Base-by-base conservation (phyloP, 2,329 filamentous ascomycete species). In the Rosellinia necatrix region DNA sequence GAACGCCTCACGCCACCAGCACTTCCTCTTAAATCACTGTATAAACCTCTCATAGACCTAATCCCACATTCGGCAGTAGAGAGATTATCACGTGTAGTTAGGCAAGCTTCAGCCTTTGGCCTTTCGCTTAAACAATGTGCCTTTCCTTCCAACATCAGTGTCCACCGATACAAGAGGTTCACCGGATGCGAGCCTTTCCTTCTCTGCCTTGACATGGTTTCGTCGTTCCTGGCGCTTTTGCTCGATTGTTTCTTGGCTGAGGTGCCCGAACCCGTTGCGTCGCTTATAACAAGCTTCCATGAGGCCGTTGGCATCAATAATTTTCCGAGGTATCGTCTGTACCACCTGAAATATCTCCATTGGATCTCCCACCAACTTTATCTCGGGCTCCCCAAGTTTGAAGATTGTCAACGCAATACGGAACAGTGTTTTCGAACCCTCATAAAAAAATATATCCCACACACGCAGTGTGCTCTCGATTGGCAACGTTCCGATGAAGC, bases 321-420 rank as follows among this genome's bases (percentile, higher is more conserved):
- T 81, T 50, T 83, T 83, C 49, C 93, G 83, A 0, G 93, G 93
- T 25, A 96, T 85, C 1, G 87, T 87, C 76, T 97, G 93, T 24
- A 97, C 92, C 3, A 96, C 87, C 69, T 96, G 91, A 72, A 97
- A 97, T 66, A 97, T 91, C 75, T 97, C 93, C 87, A 96, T 96
- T 1, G 92, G 90, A 68, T 96, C 92, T 13, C 80, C 81, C 9
- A 96, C 87, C 7, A 84, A 83, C 65, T 87, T 85, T 67, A 97
- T 94, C 64, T 94, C 88, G 5, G 76, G 71, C 74, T 97, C 92
- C 61, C 90, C 91, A 1, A 89, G 79, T 74, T 96, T 96, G 81
- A 97, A 96, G 58, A 97, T 89, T 27, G 91, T 88, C 37, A 97
- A 78, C 0, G 93, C 91, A 55, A 96, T 90, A 43, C 92, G 90